Evolutionary conservation across 345 rosid species (phyloP).

Genomic region (Litchi chinensis): DNA sequence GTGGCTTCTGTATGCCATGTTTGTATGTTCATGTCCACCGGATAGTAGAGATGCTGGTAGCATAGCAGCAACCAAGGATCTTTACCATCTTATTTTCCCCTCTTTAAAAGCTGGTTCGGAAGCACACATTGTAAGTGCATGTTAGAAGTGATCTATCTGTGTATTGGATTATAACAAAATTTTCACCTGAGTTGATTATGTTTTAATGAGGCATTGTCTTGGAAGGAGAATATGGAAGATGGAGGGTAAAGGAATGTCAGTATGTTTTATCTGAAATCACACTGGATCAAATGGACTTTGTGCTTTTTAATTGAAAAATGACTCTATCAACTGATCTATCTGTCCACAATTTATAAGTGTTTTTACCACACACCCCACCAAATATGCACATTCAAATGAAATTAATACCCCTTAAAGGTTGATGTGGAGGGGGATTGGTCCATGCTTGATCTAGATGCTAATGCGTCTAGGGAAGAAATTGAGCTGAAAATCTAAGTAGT

Average conservation of each 20-base stretch:
- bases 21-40: conserved; percentile 95
- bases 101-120: conserved; percentile 91
- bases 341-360: not conserved
- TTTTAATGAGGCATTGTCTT: not conserved
- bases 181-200: not conserved
- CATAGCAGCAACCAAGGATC: conserved; percentile 77
- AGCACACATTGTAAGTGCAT: conserved; percentile 69
- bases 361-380: not conserved
- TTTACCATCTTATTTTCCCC: conserved; percentile 86
- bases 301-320: not conserved
- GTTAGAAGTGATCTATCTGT: not conserved
- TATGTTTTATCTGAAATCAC: not conserved
- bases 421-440: not conserved
- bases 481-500: not conserved
- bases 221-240: not conserved
- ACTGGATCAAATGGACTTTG: not conserved
- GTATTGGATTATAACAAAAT: not conserved
- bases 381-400: not conserved
- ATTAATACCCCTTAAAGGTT: not conserved
- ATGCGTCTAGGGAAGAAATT: not conserved
- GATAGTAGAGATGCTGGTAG: conserved; percentile 80
- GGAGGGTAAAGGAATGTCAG: not conserved
- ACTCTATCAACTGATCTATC: not conserved
- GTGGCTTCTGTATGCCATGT: conserved; percentile 97
- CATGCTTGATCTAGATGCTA: not conserved